phyloP scores from a whole-genome alignment of 2,329 filamentous ascomycete species.

The Aspergillus sp. region DNA sequence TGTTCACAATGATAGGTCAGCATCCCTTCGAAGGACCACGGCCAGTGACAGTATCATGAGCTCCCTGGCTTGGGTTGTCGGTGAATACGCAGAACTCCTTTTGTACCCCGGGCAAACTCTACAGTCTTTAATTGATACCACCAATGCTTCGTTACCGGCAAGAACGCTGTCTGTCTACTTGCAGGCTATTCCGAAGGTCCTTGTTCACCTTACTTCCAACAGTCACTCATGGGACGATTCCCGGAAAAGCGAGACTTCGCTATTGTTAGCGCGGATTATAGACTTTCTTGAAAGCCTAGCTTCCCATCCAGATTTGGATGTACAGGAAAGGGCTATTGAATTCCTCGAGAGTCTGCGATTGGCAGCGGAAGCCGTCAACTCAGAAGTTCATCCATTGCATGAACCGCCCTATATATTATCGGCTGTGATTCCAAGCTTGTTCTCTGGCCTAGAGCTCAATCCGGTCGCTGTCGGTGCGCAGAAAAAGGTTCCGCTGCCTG shows the following conservation, averaged over 20 bases:
- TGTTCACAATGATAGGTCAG: constrained; percentile 51
- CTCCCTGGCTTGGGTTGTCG: constrained; percentile 75
- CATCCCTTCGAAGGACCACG: constrained; percentile 47
- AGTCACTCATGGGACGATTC: constrained; percentile 62
- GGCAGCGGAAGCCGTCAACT: constrained; percentile 63
- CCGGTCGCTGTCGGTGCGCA: constrained; percentile 81
- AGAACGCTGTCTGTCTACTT: constrained; percentile 70
- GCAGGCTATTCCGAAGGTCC: constrained; percentile 80
- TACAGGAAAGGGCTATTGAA: constrained; percentile 90
- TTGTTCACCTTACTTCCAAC: constrained; percentile 63
- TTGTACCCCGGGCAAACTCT: constrained; percentile 64
- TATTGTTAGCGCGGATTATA: constrained; percentile 75
- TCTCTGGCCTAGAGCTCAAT: constrained; percentile 80
- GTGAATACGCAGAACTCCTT: constrained; percentile 75
- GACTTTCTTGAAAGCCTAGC: constrained; percentile 73
- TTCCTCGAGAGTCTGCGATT: constrained; percentile 85
- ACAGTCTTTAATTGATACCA: constrained; percentile 65
- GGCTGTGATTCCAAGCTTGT: constrained; percentile 82
- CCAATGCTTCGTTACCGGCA: constrained; percentile 51
- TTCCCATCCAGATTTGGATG: constrained; percentile 79
- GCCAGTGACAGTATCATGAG: constrained; percentile 60
- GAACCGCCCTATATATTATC: constrained; percentile 79
- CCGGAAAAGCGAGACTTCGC: constrained; percentile 64
- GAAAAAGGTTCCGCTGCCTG: constrained; percentile 73
- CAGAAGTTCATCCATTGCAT: constrained; percentile 20